Evolutionary conservation across 2,329 filamentous ascomycete genomes (phyloP).

Genomic region (Stachybotrys chlorohalonatus): DNA sequence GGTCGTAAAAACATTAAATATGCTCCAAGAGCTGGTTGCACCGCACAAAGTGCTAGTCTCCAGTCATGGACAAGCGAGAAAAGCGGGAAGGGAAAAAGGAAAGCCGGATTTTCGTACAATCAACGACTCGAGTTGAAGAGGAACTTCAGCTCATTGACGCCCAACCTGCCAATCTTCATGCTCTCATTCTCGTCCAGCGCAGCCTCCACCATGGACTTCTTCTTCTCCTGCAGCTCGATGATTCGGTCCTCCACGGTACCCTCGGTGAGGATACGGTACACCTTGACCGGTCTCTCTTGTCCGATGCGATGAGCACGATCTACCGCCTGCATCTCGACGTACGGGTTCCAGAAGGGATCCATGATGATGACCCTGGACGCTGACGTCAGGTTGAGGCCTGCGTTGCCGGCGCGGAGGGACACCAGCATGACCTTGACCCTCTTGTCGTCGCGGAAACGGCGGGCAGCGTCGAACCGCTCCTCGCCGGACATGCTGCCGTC

Average conservation of each 20-base stretch:
- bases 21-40: no score
- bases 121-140: constrained; percentile 41
- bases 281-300: constrained; percentile 62
- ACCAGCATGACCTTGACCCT: constrained; percentile 69
- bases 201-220: constrained; percentile 65
- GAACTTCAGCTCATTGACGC: constrained; percentile 56
- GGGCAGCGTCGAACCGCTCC: constrained; percentile 60
- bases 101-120: not conserved
- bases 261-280: constrained; percentile 70
- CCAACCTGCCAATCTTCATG: constrained; percentile 57
- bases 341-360: constrained; percentile 93
- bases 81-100: no score
- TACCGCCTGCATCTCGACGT: constrained; percentile 84
- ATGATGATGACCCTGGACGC: constrained; percentile 83
- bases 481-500: constrained; percentile 70
- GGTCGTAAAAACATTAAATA: no score
- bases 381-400: constrained; percentile 75
- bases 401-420: constrained; percentile 70
- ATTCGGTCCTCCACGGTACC: constrained; percentile 86
- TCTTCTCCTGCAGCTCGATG: constrained; percentile 66
- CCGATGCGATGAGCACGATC: constrained; percentile 86
- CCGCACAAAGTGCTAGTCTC: no score
- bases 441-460: constrained; percentile 54
- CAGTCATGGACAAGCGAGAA: no score
- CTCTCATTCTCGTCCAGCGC: constrained; percentile 71